A percentile compares a stretch with the other conserved stretches of the same genome.
Evolutionary conservation across 257 asterid genomes (phyloP).

Genomic region (Gentiana macrophylla): DNA sequence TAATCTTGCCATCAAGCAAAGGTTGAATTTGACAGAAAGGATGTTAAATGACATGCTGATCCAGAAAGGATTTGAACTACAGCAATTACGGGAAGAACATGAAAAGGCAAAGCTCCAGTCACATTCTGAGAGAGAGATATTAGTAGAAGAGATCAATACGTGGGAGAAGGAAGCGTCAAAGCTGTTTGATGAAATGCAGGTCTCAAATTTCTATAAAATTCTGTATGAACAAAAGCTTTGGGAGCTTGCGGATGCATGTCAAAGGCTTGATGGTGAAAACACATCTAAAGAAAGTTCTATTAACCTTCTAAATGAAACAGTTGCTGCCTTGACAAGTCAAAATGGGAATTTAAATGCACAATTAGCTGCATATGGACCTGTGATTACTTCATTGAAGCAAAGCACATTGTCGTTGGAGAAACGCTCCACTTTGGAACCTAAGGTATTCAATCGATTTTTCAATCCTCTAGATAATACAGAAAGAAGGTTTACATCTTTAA

Average conservation of each 20-base stretch:
- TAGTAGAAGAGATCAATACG: conserved; percentile 31
- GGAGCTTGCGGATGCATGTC: conserved; percentile 47
- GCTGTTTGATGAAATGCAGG: conserved; percentile 50
- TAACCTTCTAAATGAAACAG: conserved; percentile 22
- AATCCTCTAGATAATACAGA: conserved; percentile 1
- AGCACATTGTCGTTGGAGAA: conserved; percentile 63
- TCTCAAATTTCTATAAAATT: conserved; percentile 40
- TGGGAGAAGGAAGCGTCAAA: conserved; percentile 46
- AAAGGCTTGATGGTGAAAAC: conserved; percentile 27
- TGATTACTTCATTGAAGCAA: conserved; percentile 49
- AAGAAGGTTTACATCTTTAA: too few species aligned
- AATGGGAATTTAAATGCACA: conserved; percentile 43
- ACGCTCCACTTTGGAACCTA: conserved; percentile 29
- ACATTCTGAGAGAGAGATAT: conserved; percentile 41
- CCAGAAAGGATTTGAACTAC: conserved; percentile 38
- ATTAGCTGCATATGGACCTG: conserved; percentile 54
- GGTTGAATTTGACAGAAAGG: conserved; percentile 36
- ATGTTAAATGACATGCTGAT: conserved; percentile 35
- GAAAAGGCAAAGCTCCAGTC: conserved; percentile 29
- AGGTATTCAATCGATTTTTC: conserved; percentile 31
- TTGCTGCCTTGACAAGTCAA: conserved; percentile 15
- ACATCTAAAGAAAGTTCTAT: conserved; percentile 20
- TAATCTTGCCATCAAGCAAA: conserved; percentile 34
- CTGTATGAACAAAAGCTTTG: conserved; percentile 61
- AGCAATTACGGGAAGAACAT: conserved; percentile 26